Evolutionary conservation across 495 filamentous ascomycete genomes (phyloP).

Genomic region (Penicillium riverlandense): DNA sequence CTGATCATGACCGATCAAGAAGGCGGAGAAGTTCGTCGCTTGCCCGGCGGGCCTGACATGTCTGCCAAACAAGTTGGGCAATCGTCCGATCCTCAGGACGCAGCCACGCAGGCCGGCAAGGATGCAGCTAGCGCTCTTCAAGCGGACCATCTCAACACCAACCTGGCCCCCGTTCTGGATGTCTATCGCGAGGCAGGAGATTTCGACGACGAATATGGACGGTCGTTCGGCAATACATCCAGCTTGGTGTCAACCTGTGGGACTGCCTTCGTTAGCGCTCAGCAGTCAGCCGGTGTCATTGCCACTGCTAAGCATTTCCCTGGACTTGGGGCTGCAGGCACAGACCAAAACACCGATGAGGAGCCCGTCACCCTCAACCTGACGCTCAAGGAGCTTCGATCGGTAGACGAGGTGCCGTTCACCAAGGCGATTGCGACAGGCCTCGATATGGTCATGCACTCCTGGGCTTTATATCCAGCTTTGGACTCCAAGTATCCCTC

Average conservation of each 20-base stretch:
- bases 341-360: constrained; percentile 20
- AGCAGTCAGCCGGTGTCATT: constrained; percentile 25
- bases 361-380: constrained; percentile 23
- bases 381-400: constrained; percentile 13
- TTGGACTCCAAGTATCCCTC: constrained; percentile 21
- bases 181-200: constrained; percentile 22
- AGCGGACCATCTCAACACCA: constrained; percentile 20
- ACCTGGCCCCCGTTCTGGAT: constrained; percentile 25
- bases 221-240: constrained; percentile 23
- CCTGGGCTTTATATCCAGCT: constrained; percentile 28
- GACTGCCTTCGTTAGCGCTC: constrained; percentile 18
- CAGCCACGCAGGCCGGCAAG: constrained; percentile 18
- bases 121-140: constrained; percentile 15
- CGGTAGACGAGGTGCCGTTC: constrained; percentile 21
- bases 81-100: constrained; percentile 8
- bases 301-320: constrained; percentile 30
- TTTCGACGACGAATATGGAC: constrained; percentile 19
- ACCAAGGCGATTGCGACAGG: constrained; percentile 18
- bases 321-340: constrained; percentile 17
- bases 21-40: constrained; percentile 22
- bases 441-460: constrained; percentile 28
- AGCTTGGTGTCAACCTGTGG: constrained; percentile 15
- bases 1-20: constrained; percentile 34
- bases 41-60: constrained; percentile 21
- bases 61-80: constrained; percentile 25